phyloP scores from a whole-genome alignment of 23 red algal genomes.

The Gracilaria gracilis region DNA sequence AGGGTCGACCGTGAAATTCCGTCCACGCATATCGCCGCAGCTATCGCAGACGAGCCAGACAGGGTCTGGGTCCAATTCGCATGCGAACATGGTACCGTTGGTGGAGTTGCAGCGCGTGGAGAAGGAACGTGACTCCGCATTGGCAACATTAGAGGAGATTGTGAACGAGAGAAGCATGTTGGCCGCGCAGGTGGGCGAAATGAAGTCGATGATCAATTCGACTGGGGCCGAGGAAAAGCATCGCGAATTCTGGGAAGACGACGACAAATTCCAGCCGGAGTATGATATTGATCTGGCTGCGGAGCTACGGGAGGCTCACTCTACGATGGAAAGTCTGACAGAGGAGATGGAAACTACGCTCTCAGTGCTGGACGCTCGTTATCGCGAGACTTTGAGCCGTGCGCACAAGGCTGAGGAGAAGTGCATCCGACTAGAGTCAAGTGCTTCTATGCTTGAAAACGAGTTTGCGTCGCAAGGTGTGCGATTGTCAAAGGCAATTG shows the following conservation, averaged over 20 bases:
- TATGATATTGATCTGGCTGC: conserved; percentile 56
- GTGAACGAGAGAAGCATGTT: conserved; percentile 73
- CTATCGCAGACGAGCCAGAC: not conserved
- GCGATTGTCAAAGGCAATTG: conserved; percentile 32
- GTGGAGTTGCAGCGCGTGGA: conserved; percentile 54
- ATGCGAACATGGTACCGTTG: conserved; percentile 9
- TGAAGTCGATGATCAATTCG: conserved; percentile 31
- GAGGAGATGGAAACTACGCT: conserved; percentile 70
- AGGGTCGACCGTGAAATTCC: conserved; percentile 62
- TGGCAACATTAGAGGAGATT: conserved; percentile 63
- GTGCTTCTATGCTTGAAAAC: conserved; percentile 37
- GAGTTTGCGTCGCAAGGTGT: conserved; percentile 48
- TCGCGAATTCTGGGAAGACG: conserved; percentile 15
- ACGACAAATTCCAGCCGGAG: not conserved
- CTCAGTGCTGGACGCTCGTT: conserved; percentile 43
- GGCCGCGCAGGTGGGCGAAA: conserved; percentile 56
- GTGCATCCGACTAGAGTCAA: conserved; percentile 47
- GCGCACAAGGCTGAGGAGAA: conserved; percentile 65
- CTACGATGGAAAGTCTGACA: conserved; percentile 60
- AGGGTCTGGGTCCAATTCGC: not conserved
- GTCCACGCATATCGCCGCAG: conserved; percentile 33
- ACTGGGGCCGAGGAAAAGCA: conserved; percentile 1
- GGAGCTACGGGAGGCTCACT: conserved; percentile 58
- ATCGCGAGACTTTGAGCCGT: conserved; percentile 50
- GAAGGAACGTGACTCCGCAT: conserved; percentile 54